Conservation (phyloP, 768 basidiomycete genomes). For the Tylopilus sp. region DNA sequence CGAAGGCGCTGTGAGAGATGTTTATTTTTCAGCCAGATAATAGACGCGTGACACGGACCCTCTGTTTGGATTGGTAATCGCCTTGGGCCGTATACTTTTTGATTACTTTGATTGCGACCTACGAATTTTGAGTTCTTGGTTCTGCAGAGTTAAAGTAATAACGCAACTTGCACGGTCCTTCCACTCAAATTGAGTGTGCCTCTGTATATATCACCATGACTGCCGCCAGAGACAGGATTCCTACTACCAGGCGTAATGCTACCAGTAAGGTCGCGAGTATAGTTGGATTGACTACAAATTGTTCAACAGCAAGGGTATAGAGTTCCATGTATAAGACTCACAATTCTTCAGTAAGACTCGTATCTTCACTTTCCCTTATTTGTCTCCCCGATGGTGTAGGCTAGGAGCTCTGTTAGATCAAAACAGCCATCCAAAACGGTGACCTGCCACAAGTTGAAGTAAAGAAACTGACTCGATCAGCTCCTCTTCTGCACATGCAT, state of each 20-base stretch:
- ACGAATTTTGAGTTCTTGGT: not conserved
- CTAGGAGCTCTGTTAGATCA: not conserved
- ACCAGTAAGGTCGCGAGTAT: constrained; percentile 13
- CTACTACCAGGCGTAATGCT: constrained; percentile 6
- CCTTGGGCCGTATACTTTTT: constrained; percentile 18
- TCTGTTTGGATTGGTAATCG: constrained; percentile 12
- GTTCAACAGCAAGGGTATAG: too few relatives aligned
- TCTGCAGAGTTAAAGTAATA: not conserved
- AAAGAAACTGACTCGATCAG: not conserved
- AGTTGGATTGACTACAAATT: constrained; percentile 14
- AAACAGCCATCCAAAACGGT: not conserved
- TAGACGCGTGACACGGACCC: not conserved
- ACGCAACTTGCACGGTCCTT: constrained; percentile 7
- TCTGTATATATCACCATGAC: constrained; percentile 20
- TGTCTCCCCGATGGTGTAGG: not conserved
- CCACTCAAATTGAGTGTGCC: constrained; percentile 15
- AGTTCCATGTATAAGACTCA: not conserved
- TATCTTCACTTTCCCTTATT: constrained; percentile 1
- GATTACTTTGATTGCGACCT: constrained; percentile 28
- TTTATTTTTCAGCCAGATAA: not conserved
- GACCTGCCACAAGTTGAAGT: not conserved
- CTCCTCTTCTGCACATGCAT: not conserved
- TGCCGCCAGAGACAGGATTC: constrained; percentile 18
- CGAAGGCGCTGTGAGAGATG: constrained; percentile 15
- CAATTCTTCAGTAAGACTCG: constrained; percentile 10